Evolutionary conservation across 441 rosid species (phyloP).

Genomic region (California macrophylla): DNA sequence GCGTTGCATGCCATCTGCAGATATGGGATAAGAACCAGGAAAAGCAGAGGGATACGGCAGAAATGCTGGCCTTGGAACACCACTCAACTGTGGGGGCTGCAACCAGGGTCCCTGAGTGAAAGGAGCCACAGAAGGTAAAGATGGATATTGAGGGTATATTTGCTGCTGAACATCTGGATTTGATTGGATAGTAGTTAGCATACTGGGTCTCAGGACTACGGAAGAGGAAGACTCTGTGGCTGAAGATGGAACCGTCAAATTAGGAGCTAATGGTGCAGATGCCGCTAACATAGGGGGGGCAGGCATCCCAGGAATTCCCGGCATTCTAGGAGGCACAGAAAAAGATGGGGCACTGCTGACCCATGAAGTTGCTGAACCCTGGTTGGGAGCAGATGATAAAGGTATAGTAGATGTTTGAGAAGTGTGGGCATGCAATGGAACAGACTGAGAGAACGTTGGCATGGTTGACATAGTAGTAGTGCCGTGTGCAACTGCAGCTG

Average conservation of each 20-base stretch:
- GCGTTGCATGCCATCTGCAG: slow-evolving; percentile 36
- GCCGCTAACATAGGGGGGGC: slow-evolving; percentile 38
- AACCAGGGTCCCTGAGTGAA: slow-evolving; percentile 63
- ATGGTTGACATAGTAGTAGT: slow-evolving; percentile 25
- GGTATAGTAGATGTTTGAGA: slow-evolving; percentile 28
- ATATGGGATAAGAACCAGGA: slow-evolving; percentile 50
- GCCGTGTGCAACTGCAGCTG: slow-evolving; percentile 26
- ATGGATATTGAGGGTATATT: slow-evolving; percentile 47
- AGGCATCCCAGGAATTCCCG: slow-evolving; percentile 29
- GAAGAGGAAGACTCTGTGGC: slow-evolving; percentile 38
- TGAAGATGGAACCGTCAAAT: slow-evolving; percentile 24
- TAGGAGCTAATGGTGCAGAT: slow-evolving; percentile 18
- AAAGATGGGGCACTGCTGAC: slow-evolving; percentile 31
- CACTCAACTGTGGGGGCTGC: slow-evolving; percentile 67
- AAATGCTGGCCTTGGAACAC: slow-evolving; percentile 51
- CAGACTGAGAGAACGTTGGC: slow-evolving; percentile 34
- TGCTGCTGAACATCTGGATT: slow-evolving; percentile 50
- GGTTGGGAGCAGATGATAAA: slow-evolving; percentile 23
- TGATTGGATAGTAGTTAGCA: slow-evolving; percentile 31
- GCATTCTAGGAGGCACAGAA: slow-evolving; percentile 32
- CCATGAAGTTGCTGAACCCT: slow-evolving; percentile 29
- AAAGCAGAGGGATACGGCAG: slow-evolving; percentile 47
- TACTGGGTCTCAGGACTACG: slow-evolving; percentile 33
- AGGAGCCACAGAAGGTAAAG: slow-evolving; percentile 50
- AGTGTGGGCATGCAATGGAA: slow-evolving; percentile 26